Conservation (phyloP, 192 early-diverging fungal genomes). For the Coemansia sp. region DNA sequence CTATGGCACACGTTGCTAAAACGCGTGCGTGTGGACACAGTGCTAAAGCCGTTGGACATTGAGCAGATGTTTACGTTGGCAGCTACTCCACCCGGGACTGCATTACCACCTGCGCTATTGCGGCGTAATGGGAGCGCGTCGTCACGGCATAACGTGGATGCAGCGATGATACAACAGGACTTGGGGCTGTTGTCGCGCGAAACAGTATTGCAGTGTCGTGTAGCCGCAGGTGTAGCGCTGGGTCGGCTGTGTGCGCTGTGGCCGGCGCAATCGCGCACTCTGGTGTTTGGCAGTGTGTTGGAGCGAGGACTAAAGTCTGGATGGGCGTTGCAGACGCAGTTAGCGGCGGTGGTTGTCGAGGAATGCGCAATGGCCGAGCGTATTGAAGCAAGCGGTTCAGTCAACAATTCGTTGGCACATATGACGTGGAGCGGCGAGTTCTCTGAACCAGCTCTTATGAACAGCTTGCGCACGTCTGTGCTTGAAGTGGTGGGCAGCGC, state of each 20-base stretch:
- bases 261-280: slow-evolving; percentile 53
- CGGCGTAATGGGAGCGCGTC: slow-evolving; percentile 9
- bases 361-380: slow-evolving; percentile 70
- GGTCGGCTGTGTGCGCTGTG: slow-evolving; percentile 70
- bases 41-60: slow-evolving; percentile 18
- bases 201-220: slow-evolving; percentile 77
- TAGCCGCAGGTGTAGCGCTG: slow-evolving; percentile 73
- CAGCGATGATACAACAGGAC: slow-evolving; percentile 90
- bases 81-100: slow-evolving; percentile 85
- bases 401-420: slow-evolving; percentile 35
- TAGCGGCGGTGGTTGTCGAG: slow-evolving; percentile 74
- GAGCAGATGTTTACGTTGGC: slow-evolving; percentile 65
- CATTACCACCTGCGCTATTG: slow-evolving; percentile 59
- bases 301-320: slow-evolving; percentile 64
- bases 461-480: slow-evolving; percentile 53
- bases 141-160: slow-evolving; percentile 76
- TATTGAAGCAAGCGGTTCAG: slow-evolving; percentile 19
- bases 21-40: slow-evolving; percentile 20
- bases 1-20: slow-evolving; percentile 69
- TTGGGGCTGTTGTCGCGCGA: slow-evolving; percentile 75
- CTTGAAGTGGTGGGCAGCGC: slow-evolving; percentile 47
- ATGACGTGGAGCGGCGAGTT: neutral
- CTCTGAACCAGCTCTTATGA: neutral
- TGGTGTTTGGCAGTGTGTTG: slow-evolving; percentile 57
- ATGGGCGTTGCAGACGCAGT: slow-evolving; percentile 75